These are phyloP conservation scores for Leptosphaerulina australis DNA, from an alignment of 2,329 filamentous ascomycete genomes.

Conservation along the genomic window DNA sequence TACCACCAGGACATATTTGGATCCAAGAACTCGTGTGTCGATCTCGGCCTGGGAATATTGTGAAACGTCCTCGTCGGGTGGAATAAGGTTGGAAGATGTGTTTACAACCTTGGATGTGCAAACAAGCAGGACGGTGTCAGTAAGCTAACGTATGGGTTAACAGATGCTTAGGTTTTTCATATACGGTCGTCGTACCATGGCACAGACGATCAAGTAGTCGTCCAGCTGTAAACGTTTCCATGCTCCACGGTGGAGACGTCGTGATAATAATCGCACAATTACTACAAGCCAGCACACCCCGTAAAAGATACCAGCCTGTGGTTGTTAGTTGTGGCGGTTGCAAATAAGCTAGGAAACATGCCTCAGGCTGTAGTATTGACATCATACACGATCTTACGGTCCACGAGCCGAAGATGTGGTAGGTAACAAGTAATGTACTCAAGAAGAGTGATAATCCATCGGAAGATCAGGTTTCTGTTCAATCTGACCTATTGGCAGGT, in stretches of 20 bases:
- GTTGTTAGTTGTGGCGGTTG: conserved; percentile 3
- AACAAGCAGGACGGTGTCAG: conserved; percentile 43
- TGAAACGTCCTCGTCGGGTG: conserved; percentile 40
- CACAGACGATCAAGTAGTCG: conserved; percentile 45
- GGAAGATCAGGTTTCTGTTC: conserved; percentile 3
- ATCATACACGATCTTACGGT: conserved; percentile 20
- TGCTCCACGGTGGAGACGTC: conserved; percentile 38
- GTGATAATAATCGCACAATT: conserved; percentile 35
- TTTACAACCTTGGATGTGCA: conserved; percentile 42
- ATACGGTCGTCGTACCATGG: conserved; percentile 37
- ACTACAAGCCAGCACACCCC: conserved; percentile 44
- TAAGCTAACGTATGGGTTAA: conserved; percentile 28
- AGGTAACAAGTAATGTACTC: conserved; percentile 4
- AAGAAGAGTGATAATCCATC: conserved; percentile 3
- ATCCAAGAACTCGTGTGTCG: conserved; percentile 56
- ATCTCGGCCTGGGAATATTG: conserved; percentile 47
- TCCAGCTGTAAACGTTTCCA: conserved; percentile 45
- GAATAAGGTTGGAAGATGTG: conserved; percentile 46
- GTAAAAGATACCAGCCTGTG: conserved; percentile 41
- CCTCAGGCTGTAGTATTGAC: conserved; percentile 42
- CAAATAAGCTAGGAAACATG: not conserved
- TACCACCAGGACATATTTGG: conserved; percentile 60
- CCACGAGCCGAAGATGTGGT: conserved; percentile 11
- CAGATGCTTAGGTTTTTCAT: not conserved
- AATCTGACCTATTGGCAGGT: not conserved